A percentile compares a stretch with the other conserved stretches of the same genome.
Evolutionary conservation across 148 eudicot species (phyloP).

Genomic region (Persicaria tinctoria): DNA sequence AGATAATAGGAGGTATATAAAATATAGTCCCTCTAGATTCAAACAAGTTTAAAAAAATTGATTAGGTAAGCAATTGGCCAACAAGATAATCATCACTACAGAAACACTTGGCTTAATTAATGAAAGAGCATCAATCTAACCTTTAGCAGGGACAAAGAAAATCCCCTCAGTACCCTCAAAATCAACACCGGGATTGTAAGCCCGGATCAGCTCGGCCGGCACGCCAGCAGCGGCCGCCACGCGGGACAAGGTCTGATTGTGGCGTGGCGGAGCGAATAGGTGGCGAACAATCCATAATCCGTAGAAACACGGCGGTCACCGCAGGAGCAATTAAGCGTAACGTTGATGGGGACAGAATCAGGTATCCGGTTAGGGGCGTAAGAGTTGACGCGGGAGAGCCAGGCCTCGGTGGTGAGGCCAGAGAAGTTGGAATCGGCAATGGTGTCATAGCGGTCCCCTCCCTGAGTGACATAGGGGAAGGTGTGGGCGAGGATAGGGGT

Average conservation of each 20-base stretch:
- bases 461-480: conserved; percentile 18
- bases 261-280: conserved; percentile 29
- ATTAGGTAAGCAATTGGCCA: not conserved
- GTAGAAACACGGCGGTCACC: conserved; percentile 27
- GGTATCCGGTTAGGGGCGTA: conserved; percentile 12
- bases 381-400: conserved; percentile 20
- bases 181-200: conserved; percentile 27
- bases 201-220: conserved; percentile 21
- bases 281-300: conserved; percentile 31
- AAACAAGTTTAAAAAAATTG: not conserved
- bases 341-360: conserved; percentile 20
- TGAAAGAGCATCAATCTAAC: conserved; percentile 12
- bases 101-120: not conserved
- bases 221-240: conserved; percentile 22
- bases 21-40: not conserved
- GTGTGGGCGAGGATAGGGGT: conserved; percentile 18
- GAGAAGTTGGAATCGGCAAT: conserved; percentile 24
- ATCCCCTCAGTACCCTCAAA: conserved; percentile 29
- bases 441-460: conserved; percentile 15
- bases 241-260: conserved; percentile 20
- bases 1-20: not conserved
- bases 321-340: conserved; percentile 32
- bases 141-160: conserved; percentile 42
- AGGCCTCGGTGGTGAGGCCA: conserved; percentile 29
- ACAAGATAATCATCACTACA: not conserved